A percentile compares a stretch with the other conserved stretches of the same genome.
phyloP scores from a whole-genome alignment of 148 eudicot genomes.

The Heliamphora exappendiculata region DNA sequence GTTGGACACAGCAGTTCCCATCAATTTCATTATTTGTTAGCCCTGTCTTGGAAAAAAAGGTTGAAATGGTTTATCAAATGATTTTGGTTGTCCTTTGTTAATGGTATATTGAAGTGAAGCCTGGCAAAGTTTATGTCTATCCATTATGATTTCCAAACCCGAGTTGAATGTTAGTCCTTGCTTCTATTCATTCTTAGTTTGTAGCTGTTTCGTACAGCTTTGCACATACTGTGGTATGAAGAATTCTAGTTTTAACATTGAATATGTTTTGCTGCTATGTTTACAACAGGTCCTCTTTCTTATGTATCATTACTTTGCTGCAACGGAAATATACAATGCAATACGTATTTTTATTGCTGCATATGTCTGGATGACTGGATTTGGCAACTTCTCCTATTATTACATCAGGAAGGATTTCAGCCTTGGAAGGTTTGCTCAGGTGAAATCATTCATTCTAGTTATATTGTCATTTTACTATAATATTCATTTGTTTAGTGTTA shows the following conservation, averaged over 20 bases:
- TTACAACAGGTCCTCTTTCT: conserved; percentile 70
- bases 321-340: conserved; percentile 84
- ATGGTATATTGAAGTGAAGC: background rate
- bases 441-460: conserved; percentile 17
- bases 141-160: background rate
- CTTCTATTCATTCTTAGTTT: background rate
- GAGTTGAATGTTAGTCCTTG: background rate
- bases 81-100: background rate
- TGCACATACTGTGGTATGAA: background rate
- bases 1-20: background rate
- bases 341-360: conserved; percentile 94
- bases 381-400: conserved; percentile 93
- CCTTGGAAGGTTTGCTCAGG: conserved; percentile 81
- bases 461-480: background rate
- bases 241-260: background rate
- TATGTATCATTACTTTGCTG: conserved; percentile 96
- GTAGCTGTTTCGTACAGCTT: background rate
- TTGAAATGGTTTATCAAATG: background rate
- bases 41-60: background rate
- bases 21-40: too few species aligned
- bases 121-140: background rate
- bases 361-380: conserved; percentile 98
- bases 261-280: background rate
- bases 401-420: conserved; percentile 85
- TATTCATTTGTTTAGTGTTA: background rate